Evolutionary conservation across 1,139 yeast genomes (phyloP), one percentile per base, ranked within the genome.

Genomic region (Diutina mesorugosa): DNA sequence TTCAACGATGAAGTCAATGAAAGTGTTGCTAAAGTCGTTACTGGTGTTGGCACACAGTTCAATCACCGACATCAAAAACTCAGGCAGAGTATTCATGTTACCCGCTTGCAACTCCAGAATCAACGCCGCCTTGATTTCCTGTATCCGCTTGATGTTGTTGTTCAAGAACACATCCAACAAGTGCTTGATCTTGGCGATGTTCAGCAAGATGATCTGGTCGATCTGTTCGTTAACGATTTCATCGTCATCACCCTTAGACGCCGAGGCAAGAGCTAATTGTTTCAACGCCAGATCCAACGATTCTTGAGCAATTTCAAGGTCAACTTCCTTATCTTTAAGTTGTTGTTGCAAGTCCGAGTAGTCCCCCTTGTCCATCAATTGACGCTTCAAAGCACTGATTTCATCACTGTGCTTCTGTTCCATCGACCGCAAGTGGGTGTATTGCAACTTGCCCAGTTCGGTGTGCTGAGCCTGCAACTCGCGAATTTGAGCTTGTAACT

Each of bases 81-180:
- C 86, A 1, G 96, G 90, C 0, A 95, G 81, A 1, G 95, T 78
- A 66, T 84, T 84, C 62, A 84, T 83, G 65, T 88, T 88, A 57
- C 95, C 95, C 18, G 93, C 90, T 67, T 87, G 93, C 79, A 87
- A 80, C 28, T 95, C 87, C 3, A 93, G 85, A 57, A 82, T 84
- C 59, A 89, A 74, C 63, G 85, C 91, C 64, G 81, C 86, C 55
- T 86, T 74, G 0, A 89, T 73, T 61, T 87, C 90, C 68, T 89
- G 95, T 56, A 89, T 77, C 56, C 90, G 76, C 60, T 83, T 84
- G 45, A 87, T 81, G 55, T 88, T 90, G 62, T 88, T 81, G 47
- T 74, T 76, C 61, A 90, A 74, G 58, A 89, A 80, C 9, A 91
- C 81, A 68, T 90, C 97, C 60, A 90, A 78, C 59, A 90, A 78